These are phyloP conservation scores for Oehlia diaphana DNA, from an alignment of 192 early-diverging fungal genomes.

Conservation along the genomic window DNA sequence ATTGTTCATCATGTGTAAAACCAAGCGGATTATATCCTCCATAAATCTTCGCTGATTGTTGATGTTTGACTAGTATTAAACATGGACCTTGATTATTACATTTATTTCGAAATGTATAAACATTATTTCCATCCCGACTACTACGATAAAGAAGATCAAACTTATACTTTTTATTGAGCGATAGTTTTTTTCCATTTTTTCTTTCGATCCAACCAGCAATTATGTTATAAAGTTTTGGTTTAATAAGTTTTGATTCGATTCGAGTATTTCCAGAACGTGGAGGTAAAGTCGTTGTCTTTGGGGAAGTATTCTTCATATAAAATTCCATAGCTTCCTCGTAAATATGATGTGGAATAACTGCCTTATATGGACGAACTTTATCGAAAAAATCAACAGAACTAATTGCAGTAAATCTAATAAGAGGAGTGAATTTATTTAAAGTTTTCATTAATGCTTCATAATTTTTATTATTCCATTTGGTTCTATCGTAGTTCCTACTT, in stretches of 20 bases:
- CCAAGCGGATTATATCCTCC: neutral
- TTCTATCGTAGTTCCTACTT: neutral
- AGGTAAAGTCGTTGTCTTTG: neutral
- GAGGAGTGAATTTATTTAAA: neutral
- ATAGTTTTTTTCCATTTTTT: neutral
- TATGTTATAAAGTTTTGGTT: neutral
- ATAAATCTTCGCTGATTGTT: no score
- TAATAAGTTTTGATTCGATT: neutral
- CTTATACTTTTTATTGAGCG: neutral
- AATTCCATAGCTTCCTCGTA: neutral
- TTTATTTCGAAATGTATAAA: no score
- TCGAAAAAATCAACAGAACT: neutral
- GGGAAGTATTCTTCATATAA: neutral
- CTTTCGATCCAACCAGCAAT: conserved; percentile 11
- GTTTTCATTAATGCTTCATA: neutral
- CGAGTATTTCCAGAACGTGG: neutral
- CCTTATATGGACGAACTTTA: conserved; percentile 1
- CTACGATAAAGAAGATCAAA: conserved; percentile 11
- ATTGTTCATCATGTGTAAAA: no score
- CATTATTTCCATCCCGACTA: neutral
- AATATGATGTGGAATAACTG: neutral
- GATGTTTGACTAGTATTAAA: no score
- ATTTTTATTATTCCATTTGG: conserved; percentile 13
- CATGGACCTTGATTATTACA: no score
- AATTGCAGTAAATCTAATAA: conserved; percentile 9